Evolutionary conservation across 371 early-diverging fungal genomes (phyloP), one percentile per base, ranked within the genome.

Genomic region (Lichtheimia corymbifera): DNA sequence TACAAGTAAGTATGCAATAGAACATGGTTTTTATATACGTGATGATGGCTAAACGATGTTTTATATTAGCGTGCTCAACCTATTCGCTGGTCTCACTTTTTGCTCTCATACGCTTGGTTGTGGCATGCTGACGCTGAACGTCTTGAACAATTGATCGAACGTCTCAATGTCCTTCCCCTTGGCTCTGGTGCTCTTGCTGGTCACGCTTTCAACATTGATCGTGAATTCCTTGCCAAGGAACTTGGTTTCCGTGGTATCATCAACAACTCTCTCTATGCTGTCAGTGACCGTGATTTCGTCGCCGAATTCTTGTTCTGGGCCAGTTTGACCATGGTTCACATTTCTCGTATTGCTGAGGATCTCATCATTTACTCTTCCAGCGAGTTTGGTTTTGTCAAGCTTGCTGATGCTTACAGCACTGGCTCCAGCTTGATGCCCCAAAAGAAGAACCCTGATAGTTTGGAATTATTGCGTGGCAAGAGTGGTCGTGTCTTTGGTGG

Each of bases 401-500:
- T 97, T 50, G 95, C 96, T 7, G 98, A 98, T 73, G 95, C 95
- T 14, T 97, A 96, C 54, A 90, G 93, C 70, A 98, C 97, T n/a
- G 98, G 98, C 4, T 92, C 93, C 73, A 93, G 94, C 67, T 76
- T 98, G 78, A 98, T 98, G 98, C 98, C 98, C 35, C 98, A 98
- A 72, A 98, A 98, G 82, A 97, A 97, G 87, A 98, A 98, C 82
- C 96, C 98, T 4, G 98, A 98, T 73, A 91, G 93, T 56, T 72
- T 97, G 53, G 98, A 98, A 73, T 83, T 98, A 47, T 80, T 98
- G 63, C 93, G 98, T 63, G 98, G 98, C 65, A 98, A 98, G 74
- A 83, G 88, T 60, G 98, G 98, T 15, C 92, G 96, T 52, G 93
- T 95, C 28, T 97, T 96, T 84, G 98, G 98, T 28, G 86, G 85